Percentiles rank a stretch among this genome's conserved stretches.
phyloP scores from a whole-genome alignment of 108 stramenopile genomes.

The Skeletonema marinoi region DNA sequence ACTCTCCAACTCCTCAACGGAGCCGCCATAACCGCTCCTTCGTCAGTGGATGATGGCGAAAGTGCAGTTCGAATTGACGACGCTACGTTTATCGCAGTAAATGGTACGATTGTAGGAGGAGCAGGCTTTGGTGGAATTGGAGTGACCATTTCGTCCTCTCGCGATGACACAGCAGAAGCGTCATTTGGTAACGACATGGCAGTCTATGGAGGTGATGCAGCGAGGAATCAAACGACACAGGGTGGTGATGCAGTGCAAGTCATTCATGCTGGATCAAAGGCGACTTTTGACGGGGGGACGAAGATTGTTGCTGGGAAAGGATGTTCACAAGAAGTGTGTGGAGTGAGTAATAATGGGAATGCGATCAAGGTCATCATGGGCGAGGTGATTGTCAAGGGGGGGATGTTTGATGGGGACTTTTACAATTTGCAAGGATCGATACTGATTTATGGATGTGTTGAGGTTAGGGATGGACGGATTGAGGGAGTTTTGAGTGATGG shows the following conservation, averaged over 20 bases:
- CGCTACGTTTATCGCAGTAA: slow-evolving; percentile 3
- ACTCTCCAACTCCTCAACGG: slow-evolving; percentile 10
- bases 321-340: slow-evolving; percentile 18
- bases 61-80: slow-evolving; percentile 25
- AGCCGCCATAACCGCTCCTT: slow-evolving; percentile 1
- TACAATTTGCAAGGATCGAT: slow-evolving; percentile 16
- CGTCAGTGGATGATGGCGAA: slow-evolving; percentile 10
- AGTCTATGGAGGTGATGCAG: slow-evolving; percentile 29
- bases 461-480: slow-evolving; percentile 9
- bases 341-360: slow-evolving; percentile 4
- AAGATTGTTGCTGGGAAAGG: slow-evolving; percentile 14
- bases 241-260: slow-evolving; percentile 32
- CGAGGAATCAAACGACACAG: slow-evolving; percentile 13
- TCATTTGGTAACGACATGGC: slow-evolving; percentile 14
- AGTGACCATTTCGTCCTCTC: slow-evolving; percentile 14
- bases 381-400: slow-evolving; percentile 23
- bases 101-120: slow-evolving; percentile 11
- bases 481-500: slow-evolving; percentile 24
- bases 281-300: slow-evolving; percentile 14
- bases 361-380: slow-evolving; percentile 19
- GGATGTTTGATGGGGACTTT: slow-evolving; percentile 14
- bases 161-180: slow-evolving; percentile 3
- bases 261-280: slow-evolving; percentile 22
- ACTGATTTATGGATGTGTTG: slow-evolving; percentile 33
- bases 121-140: slow-evolving; percentile 10